Percentiles rank a stretch among this genome's conserved stretches.
Evolutionary conservation across 345 rosid species (phyloP).

Genomic region (Lepidium sativum): DNA sequence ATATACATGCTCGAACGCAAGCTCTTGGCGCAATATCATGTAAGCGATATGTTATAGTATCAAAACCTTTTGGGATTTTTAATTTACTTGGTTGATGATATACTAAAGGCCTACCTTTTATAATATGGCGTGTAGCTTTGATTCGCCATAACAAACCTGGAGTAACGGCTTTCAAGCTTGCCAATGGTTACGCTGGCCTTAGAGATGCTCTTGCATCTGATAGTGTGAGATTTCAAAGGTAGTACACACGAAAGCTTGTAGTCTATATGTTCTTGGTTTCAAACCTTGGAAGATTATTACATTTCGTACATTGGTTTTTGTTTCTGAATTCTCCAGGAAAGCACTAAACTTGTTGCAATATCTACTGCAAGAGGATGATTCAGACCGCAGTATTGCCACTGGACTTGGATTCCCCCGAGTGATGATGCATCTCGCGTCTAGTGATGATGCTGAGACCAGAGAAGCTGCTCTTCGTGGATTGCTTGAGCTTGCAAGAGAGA

Average conservation of each 20-base stretch:
- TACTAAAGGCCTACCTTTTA: neutral
- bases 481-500: constrained; percentile 55
- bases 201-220: constrained; percentile 75
- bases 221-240: constrained; percentile 85
- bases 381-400: constrained; percentile 51
- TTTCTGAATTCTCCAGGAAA: constrained; percentile 47
- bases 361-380: constrained; percentile 60
- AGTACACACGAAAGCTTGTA: neutral
- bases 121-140: constrained; percentile 45
- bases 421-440: constrained; percentile 81
- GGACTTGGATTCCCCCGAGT: constrained; percentile 76
- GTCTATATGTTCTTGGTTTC: neutral
- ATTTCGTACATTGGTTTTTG: neutral
- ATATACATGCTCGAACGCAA: constrained; percentile 60
- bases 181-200: constrained; percentile 75
- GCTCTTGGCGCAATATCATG: constrained; percentile 94
- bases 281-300: neutral
- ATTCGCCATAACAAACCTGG: constrained; percentile 87
- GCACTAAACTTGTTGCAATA: constrained; percentile 87
- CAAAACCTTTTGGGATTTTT: neutral
- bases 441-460: constrained; percentile 63
- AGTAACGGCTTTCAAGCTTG: constrained; percentile 72
- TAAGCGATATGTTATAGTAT: too few relatives aligned
- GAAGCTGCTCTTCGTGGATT: constrained; percentile 83
- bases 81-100: neutral